Conservation (phyloP, 177 flowering plant species). For the Tripterygium wilfordii region DNA sequence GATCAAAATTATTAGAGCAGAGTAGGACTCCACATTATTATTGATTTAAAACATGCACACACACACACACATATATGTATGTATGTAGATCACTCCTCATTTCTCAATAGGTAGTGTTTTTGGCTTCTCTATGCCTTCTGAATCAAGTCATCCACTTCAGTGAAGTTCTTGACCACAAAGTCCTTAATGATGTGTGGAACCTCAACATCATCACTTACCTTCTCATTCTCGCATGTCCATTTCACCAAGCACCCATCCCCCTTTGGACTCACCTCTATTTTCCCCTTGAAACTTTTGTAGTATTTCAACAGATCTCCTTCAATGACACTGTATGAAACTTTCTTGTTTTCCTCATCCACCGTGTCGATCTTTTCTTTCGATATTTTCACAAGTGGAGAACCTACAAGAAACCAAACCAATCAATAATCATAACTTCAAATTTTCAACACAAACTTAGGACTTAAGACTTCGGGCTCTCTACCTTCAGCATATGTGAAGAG, state of each 20-base stretch:
- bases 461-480: no score
- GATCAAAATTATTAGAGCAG: no score
- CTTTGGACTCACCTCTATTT: slow-evolving; percentile 33
- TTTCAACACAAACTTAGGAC: no score
- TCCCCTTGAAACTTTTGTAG: slow-evolving; percentile 58
- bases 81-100: no score
- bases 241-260: slow-evolving; percentile 54
- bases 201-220: slow-evolving; percentile 51
- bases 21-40: no score
- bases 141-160: slow-evolving; percentile 55
- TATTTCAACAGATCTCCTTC: slow-evolving; percentile 61
- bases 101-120: neutral
- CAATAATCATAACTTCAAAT: neutral
- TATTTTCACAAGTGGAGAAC: slow-evolving; percentile 27
- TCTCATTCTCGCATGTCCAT: slow-evolving; percentile 62
- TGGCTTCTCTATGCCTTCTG: slow-evolving; percentile 11
- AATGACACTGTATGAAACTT: slow-evolving; percentile 38
- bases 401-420: slow-evolving; percentile 14
- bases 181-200: slow-evolving; percentile 51
- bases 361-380: slow-evolving; percentile 60
- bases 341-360: slow-evolving; percentile 53
- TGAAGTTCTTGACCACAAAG: slow-evolving; percentile 50
- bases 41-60: no score
- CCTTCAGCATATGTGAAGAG: slow-evolving; percentile 47
- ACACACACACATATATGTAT: no score